Evolutionary conservation across 2,329 filamentous ascomycete genomes (phyloP), one percentile per base, ranked within the genome.

Genomic region (Stachybotrys elegans): DNA sequence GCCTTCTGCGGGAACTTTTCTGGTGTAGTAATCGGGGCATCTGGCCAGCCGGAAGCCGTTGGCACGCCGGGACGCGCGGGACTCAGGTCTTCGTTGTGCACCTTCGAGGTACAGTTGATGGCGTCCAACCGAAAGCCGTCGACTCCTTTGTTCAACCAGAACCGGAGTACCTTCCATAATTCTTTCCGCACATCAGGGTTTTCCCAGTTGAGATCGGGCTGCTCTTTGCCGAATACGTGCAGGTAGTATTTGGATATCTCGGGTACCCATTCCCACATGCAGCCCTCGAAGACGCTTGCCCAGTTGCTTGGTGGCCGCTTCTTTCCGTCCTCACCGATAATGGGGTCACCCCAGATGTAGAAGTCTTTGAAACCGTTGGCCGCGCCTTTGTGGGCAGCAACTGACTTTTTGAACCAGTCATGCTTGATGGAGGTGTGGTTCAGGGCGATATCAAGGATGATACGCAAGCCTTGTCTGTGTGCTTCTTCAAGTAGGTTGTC

Each of bases 141-240:
- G 0, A 87, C 81, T 3, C 86, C 87, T 23, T 79, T 78, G 40
- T 86, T 70, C 1, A 93, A 75, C 88, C 88, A 93, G 60, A 91
- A 93, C 23, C 78, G 75, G 77, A 91, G 86, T 5, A 84, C 75
- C 25, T 83, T 73, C 59, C 88, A 86, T 6, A 91, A 81, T 2
- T 86, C 87, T 37, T 78, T 67, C 14, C 86, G 76, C 0, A 85
- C 78, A 9, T 76, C 78, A 0, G 73, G 71, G 45, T 84, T 86
- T 57, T 91, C 85, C 86, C 87, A 93, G 65, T 93, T 93, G 14
- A 93, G 72, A 54, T 93, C 88, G 0, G 88, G 88, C 59, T 92
- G 88, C 51, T 87, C 80, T 5, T 76, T 76, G 6, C 83, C 81
- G 60, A 89, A 94, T 9, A 93, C 72, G 48, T 86, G 81, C 0